Base-by-base conservation (phyloP, 2,329 filamentous ascomycete species). In the Aspergillus thermomutatus region DNA sequence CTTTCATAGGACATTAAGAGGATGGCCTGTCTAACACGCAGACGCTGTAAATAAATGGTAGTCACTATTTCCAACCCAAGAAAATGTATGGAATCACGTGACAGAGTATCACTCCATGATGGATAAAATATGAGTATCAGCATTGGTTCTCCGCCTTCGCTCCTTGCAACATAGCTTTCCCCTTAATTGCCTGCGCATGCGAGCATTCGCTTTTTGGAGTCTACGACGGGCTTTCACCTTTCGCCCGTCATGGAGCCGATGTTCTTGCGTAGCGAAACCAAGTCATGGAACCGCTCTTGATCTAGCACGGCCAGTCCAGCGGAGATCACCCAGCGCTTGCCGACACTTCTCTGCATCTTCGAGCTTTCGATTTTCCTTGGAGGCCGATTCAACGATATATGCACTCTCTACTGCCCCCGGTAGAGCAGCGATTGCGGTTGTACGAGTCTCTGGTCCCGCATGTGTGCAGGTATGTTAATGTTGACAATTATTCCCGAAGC, bases 371-470 rank as follows among this genome's bases (percentile, higher is more conserved):
- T 68, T 65, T 19, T 62, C 64, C 52, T 50, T 68, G 31, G 66
- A 70, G 53, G 61, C 60, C 1, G 70, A 75, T 11, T 71, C 73
- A 3, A 97, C 93, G 1, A 96, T 99, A 53, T 97, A 96, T 73
- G 94, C 94, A 0, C 78, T 97, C 0, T 97, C 93, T 0, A 95
- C 92, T 0, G 91, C 91, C 0, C 80, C 88, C 10, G 94, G 93
- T 1, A 87, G 87, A 69, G 92, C 91, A 46, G 94, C 92, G 1
- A 96, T 99, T 70, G 93, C 93, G 1, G 87, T 97, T 37, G 86
- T 97, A 52, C 86, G 94, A 14, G 81, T 96, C 26, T 97, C 94
- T 4, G 94, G 94, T 0, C 83, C 89, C 27, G 85, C 86, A 47
- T 93, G 89, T 73, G 74, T 83, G 57, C 79, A 87, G 66, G 87